phyloP scores from a whole-genome alignment of 176 grass and related monocot genomes.

The Rhynchospora tenuis region DNA sequence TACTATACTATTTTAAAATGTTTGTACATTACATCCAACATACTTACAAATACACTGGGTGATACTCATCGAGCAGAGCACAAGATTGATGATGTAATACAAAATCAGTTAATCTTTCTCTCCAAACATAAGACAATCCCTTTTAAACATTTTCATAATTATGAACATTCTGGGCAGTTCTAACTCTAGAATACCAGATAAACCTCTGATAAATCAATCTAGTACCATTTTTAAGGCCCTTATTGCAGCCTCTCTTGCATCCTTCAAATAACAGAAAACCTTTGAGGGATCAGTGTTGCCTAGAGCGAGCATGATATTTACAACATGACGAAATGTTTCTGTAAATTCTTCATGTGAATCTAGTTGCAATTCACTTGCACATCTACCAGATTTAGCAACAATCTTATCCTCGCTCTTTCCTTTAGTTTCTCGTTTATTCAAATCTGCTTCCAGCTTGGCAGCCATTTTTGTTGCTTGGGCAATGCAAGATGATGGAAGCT shows the following conservation, averaged over 20 bases:
- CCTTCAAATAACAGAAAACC: conserved; percentile 40
- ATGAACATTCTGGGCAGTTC: background rate
- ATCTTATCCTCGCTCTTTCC: background rate
- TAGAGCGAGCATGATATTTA: conserved; percentile 28
- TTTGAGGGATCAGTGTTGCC: background rate
- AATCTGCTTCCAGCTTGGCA: conserved; percentile 62
- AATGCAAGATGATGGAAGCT: conserved; percentile 79
- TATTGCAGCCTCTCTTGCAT: conserved; percentile 38
- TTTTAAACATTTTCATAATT: background rate
- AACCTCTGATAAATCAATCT: background rate
- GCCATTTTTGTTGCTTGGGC: conserved; percentile 62
- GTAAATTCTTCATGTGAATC: conserved; percentile 14
- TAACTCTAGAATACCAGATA: background rate
- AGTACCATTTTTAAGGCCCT: conserved; percentile 28
- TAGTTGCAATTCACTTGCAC: background rate
- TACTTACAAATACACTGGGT: no score
- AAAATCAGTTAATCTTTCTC: background rate
- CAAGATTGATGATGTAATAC: background rate
- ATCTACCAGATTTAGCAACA: background rate
- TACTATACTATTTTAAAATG: no score
- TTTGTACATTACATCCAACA: no score
- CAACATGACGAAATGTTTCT: conserved; percentile 36
- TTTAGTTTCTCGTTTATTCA: conserved; percentile 30
- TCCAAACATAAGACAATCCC: background rate
- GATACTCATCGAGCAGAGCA: background rate